phyloP scores from a whole-genome alignment of 179 eudicot genomes.

The Spinacia oleracea region DNA sequence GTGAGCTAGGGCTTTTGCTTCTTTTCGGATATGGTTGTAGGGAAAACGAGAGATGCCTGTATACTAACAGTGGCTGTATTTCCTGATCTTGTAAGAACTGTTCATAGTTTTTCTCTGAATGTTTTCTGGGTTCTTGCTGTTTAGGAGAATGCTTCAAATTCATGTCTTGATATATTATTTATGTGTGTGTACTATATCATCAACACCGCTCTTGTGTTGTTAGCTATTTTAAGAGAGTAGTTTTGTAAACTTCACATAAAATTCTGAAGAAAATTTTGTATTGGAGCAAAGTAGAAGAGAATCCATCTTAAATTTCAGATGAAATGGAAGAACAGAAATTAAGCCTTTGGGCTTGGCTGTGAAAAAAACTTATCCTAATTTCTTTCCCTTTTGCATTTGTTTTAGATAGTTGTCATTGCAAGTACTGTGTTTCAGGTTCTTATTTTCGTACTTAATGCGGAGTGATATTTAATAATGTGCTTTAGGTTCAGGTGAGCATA shows the following conservation, averaged over 20 bases:
- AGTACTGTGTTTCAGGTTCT: background rate
- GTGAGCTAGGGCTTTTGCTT: slow-evolving; percentile 33
- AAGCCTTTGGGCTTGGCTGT: background rate
- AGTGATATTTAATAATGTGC: background rate
- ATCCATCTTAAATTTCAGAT: background rate
- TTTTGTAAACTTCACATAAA: slow-evolving; percentile 19
- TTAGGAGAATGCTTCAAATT: slow-evolving; percentile 4
- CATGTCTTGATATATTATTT: background rate
- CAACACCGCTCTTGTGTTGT: background rate
- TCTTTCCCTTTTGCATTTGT: background rate
- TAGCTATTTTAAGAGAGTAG: background rate
- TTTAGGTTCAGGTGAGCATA: background rate
- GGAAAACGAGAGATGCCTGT: background rate
- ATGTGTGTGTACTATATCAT: background rate
- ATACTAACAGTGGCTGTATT: background rate
- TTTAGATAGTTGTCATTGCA: background rate
- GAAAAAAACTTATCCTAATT: background rate
- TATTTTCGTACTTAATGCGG: too few species aligned
- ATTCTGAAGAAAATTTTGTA: slow-evolving; percentile 8
- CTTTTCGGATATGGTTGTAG: slow-evolving; percentile 17
- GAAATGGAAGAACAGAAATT: background rate
- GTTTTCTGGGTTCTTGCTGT: background rate
- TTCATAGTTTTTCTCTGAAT: background rate
- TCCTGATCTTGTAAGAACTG: background rate
- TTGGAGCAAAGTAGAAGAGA: background rate